A percentile compares a stretch with the other conserved stretches of the same genome.
phyloP scores from a whole-genome alignment of 345 rosid genomes.

The Limnanthes douglasii region DNA sequence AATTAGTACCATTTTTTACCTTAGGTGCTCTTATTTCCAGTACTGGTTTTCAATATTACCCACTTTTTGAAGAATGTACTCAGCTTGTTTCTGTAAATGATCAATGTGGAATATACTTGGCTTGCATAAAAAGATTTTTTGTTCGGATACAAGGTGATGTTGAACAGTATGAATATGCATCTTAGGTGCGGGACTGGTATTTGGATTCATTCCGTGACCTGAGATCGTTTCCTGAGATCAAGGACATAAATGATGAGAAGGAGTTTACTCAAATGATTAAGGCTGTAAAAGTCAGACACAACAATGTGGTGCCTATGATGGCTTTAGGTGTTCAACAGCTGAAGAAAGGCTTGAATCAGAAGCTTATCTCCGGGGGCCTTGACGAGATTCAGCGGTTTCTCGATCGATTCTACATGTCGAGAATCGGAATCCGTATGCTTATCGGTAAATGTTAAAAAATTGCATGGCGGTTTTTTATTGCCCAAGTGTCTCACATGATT shows the following conservation, averaged over 20 bases:
- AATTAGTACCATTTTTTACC: too few relatives aligned
- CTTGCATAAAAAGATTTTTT: too few relatives aligned
- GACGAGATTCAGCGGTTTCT: slow-evolving; percentile 88
- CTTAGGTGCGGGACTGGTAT: slow-evolving; percentile 99
- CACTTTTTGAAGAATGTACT: too few relatives aligned
- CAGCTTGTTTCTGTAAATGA: too few relatives aligned
- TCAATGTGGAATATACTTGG: too few relatives aligned
- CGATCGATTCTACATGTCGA: slow-evolving; percentile 88
- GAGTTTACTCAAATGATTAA: slow-evolving; percentile 88
- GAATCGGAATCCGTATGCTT: slow-evolving; percentile 92
- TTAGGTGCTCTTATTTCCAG: too few relatives aligned
- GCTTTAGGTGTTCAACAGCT: slow-evolving; percentile 93
- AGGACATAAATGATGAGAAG: slow-evolving; percentile 46
- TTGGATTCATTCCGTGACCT: slow-evolving; percentile 89
- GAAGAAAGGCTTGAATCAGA: slow-evolving; percentile 45
- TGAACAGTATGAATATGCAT: too few relatives aligned
- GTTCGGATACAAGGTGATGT: too few relatives aligned
- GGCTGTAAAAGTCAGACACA: slow-evolving; percentile 94
- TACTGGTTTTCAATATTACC: too few relatives aligned
- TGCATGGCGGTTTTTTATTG: too few relatives aligned
- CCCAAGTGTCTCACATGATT: not conserved
- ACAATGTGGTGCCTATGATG: slow-evolving; percentile 96
- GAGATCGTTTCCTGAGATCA: slow-evolving; percentile 77
- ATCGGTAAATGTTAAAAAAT: slow-evolving; percentile 38
- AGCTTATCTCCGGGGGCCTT: slow-evolving; percentile 50